These are phyloP conservation scores for Aureobasidium sp. DNA, from an alignment of 2,329 filamentous ascomycete species.

Conservation along the genomic window DNA sequence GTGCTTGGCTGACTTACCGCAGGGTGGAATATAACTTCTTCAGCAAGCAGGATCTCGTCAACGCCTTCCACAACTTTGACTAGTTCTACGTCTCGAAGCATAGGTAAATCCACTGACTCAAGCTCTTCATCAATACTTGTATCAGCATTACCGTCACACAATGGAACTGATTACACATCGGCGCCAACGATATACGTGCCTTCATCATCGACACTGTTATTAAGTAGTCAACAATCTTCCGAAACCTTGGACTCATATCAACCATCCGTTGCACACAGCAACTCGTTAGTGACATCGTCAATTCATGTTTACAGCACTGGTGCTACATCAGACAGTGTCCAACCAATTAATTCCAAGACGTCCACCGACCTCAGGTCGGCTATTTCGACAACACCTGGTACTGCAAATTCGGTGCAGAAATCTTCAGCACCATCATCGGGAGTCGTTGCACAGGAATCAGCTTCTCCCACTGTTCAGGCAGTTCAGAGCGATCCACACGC, in stretches of 20 bases:
- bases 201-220: background rate
- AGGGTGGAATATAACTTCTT: constrained; percentile 3
- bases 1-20: background rate
- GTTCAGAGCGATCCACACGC: background rate
- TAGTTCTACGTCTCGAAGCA: background rate
- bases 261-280: background rate
- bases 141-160: background rate
- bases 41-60: background rate
- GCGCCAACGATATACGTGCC: background rate
- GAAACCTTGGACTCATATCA: background rate
- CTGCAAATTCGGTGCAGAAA: background rate
- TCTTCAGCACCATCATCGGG: background rate
- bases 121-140: background rate
- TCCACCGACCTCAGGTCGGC: background rate
- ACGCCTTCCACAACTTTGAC: background rate
- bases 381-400: no score
- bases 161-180: background rate
- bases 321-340: background rate
- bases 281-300: background rate
- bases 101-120: background rate
- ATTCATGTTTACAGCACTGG: background rate
- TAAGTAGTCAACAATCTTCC: background rate
- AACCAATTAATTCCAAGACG: background rate
- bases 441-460: background rate
- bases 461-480: background rate